These are phyloP conservation scores for Emmonsiellopsis sp. DNA, from an alignment of 2,329 filamentous ascomycete species.

Conservation along the genomic window DNA sequence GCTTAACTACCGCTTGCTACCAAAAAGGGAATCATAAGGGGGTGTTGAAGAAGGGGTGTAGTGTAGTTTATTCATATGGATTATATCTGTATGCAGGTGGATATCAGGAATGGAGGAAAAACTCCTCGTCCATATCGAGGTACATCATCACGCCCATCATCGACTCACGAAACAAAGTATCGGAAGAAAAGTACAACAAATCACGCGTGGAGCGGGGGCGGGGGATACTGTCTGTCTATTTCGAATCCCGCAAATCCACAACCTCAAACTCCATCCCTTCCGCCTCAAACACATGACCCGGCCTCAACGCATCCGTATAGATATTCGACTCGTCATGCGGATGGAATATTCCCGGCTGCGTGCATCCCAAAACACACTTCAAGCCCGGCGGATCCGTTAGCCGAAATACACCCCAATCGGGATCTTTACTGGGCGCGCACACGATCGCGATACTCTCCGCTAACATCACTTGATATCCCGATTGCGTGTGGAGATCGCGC, in stretches of 20 bases:
- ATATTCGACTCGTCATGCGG: constrained; percentile 61
- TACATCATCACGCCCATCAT: not conserved
- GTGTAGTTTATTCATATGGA: no score
- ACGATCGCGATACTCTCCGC: constrained; percentile 95
- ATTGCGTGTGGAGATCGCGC: constrained; percentile 85
- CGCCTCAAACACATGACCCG: constrained; percentile 63
- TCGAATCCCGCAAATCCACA: constrained; percentile 47
- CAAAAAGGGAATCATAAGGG: no score
- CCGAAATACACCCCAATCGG: constrained; percentile 81
- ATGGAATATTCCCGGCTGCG: constrained; percentile 73
- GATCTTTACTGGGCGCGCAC: constrained; percentile 70
- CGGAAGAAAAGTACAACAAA: not conserved
- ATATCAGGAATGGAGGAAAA: not conserved
- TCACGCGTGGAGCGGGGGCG: not conserved
- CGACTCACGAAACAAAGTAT: not conserved
- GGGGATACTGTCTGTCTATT: not conserved
- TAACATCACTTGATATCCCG: constrained; percentile 92
- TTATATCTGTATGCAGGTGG: not conserved
- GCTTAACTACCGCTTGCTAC: no score
- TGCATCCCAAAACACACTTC: constrained; percentile 73
- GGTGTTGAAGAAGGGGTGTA: no score
- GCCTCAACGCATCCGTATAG: constrained; percentile 65
- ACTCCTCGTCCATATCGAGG: not conserved
- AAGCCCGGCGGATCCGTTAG: constrained; percentile 89
- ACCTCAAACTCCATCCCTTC: constrained; percentile 58